Base-by-base conservation (phyloP, 2,329 filamentous ascomycete species). In the Aspergillus ochraceus region DNA sequence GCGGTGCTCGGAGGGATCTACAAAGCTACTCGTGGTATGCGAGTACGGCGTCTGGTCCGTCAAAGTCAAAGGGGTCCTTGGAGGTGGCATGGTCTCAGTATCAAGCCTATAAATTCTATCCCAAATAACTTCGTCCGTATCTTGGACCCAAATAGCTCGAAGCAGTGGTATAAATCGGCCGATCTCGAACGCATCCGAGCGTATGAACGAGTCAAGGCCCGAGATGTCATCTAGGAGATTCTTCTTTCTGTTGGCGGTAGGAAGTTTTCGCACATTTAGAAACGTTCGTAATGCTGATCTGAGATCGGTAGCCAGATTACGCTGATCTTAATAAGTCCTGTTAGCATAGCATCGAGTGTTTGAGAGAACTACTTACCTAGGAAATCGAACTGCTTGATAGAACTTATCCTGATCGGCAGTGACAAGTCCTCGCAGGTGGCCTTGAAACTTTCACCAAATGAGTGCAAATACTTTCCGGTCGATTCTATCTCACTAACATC, bases 21-120 rank as follows among this genome's bases (percentile, higher is more conserved):
- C 65, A 49, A 73, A 66, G 54, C 66, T 68, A 60, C 68, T 67
- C 17, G 67, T 71, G 20, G 67, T 73, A 42, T 64, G 67, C 9
- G 58, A 56, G 49, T 52, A 66, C 14, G 65, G 69, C 1, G 70
- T 74, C 58, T 72, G 64, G 39, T 63, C 30, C 19, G 61, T 39
- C 45, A 66, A 63, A 22, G 64, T 36, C 30, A 62, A 52, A 22
- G 54, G 53, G 22, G 54, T 45, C 53, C 59, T 58, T 26, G 32
- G 64, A 54, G 66, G 58, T 30, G 66, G 68, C 4, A 66, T 68
- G 20, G 60, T 58, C 60, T 68, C 59, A 22, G 50, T 52, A 46
- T 61, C 47, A 20, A 59, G 52, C 14, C 59, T 22, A 42, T 68
- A 61, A 20, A 68, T 61, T 39, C 52, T 58, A 36, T 64, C 57